Evolutionary conservation across 139 green algal species (phyloP), one percentile per base, ranked within the genome.

Genomic region (Coccomyxa sp.): DNA sequence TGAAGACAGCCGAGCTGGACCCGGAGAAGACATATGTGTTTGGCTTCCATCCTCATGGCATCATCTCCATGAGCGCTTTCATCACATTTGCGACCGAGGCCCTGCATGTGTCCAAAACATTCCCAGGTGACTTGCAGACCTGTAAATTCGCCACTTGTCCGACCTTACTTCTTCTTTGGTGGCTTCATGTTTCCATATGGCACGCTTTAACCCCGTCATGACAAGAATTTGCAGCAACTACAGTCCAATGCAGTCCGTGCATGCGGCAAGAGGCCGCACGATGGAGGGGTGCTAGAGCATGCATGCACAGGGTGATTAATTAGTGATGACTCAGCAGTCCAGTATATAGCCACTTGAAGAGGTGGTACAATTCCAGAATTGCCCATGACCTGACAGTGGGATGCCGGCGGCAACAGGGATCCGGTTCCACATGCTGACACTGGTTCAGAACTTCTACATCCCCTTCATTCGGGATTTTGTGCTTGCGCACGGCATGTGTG

Each of bases 1-100:
- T 91, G 31, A 91, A 91, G 76, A 92, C 90, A 28, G 82, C 82
- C 28, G 87, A 91, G 7, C 83, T 93, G 77, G 85, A 91, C 76
- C 89, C 89, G 0, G 23, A 80, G 13, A 51, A 82, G 13, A 67
- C 67, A 58, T 94, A 92, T 77, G 28, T 93, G 12, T 89, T 93
- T 60, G 88, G 82, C 17, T 79, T 78, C 17, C 86, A 89, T 77
- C 90, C 90, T 10, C 90, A 92, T 59, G 90, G 89, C 79, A 79
- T 85, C 87, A 79, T 88, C 30, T 85, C 84, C 31, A 78, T 91
- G 74, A 90, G 86, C 31, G 85, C 71, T 67, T 91, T 84, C 81
- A 0, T 89, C 45, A 82, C 45, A 32, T 92, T 94, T 79, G 85
- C 67, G 18, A 92, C 87, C 0, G 88, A 92, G 66, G 87, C 81